These are phyloP conservation scores for Amorphotheca resinae DNA, from an alignment of 495 filamentous ascomycete genomes.

Conservation along the genomic window DNA sequence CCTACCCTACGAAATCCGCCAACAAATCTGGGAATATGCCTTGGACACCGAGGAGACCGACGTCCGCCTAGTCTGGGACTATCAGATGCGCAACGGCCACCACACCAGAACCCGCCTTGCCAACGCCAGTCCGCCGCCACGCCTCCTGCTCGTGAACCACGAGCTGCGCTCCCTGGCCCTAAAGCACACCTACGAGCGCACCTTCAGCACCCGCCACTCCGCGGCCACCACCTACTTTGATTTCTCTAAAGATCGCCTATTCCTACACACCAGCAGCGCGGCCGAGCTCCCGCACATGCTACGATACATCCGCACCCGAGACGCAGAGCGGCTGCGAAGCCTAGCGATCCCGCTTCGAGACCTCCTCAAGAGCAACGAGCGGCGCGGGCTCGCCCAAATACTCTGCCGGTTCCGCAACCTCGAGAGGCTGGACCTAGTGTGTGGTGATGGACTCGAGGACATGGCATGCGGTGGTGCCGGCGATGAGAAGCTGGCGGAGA, in stretches of 20 bases:
- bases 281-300: not conserved
- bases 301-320: not conserved
- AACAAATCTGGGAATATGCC: slow-evolving; percentile 10
- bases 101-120: not conserved
- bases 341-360: slow-evolving; percentile 6
- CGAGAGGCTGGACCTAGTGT: not conserved
- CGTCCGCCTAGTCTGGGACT: not conserved
- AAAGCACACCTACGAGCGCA: not conserved
- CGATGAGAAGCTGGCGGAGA: not conserved
- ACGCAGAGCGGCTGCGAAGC: not conserved
- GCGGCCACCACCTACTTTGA: slow-evolving; percentile 1
- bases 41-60: not conserved
- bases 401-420: not conserved
- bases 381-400: not conserved
- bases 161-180: not conserved
- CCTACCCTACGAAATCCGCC: not conserved
- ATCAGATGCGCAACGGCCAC: not conserved
- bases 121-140: not conserved
- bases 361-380: not conserved
- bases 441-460: not conserved
- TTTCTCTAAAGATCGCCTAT: slow-evolving; percentile 7
- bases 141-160: not conserved
- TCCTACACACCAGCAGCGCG: slow-evolving; percentile 1
- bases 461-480: not conserved
- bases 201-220: slow-evolving; percentile 1